Evolutionary conservation across 2,329 filamentous ascomycete genomes (phyloP), one percentile per base, ranked within the genome.

Genomic region (Talaromyces atroroseus): DNA sequence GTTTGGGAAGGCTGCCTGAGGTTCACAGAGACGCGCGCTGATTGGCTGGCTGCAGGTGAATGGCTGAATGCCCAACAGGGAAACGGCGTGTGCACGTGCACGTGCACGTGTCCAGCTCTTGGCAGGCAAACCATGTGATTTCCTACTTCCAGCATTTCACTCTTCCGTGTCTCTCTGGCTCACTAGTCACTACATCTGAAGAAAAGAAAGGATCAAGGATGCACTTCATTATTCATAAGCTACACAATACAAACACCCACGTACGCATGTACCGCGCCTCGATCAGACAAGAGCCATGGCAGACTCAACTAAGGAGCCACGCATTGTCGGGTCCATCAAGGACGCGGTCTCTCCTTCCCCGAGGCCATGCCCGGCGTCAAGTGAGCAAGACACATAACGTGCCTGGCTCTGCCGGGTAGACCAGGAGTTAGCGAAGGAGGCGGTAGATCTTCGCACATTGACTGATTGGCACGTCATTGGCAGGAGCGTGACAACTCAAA

Each of bases 401-500:
- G 52, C 4, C 38, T 21, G 50, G 36, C 56, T 54, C 50, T 38
- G 24, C 47, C 66, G 62, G 59, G 42, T 56, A 58, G 49, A 34
- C 57, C 60, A 62, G 65, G 64, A 64, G 70, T 71, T 72, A 66
- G 61, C 32, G 63, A 68, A 71, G 67, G 64, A 64, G 60, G 65
- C 53, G 63, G 65, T 81, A 65, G 63, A 82, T 96, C 80, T 96
- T 80, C 89, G 91, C 91, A 95, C 88, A 86, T 84, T 89, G 91
- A 96, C 91, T 94, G 86, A 92, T 94, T 86, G 87, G 85, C 89
- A 91, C 84, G 83, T 85, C 86, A 92, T 82, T 82, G 88, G 81
- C 77, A 82, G 80, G 79, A 79, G 84, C 82, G 82, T 91, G 90
- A 83, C 89, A 95, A 94, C 91, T 96, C 88, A 96, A 95, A 87